Evolutionary conservation across 345 rosid genomes (phyloP).

Genomic region (Jatropha curcas): DNA sequence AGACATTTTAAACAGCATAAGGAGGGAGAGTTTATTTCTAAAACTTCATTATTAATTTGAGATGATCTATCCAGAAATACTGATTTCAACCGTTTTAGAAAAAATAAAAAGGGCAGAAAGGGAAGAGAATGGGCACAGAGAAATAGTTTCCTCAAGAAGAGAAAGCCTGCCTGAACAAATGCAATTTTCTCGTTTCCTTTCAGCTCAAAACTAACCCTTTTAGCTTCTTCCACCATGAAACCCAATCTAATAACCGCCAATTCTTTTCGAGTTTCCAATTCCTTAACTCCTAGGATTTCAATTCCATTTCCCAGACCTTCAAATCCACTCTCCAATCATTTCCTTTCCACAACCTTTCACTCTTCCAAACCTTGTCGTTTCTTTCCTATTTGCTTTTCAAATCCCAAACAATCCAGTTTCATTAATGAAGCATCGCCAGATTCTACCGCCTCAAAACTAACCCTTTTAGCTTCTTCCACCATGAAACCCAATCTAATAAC

Average conservation of each 20-base stretch:
- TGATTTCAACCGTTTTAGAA: too few species aligned
- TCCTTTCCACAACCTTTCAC: slow-evolving; percentile 19
- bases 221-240: slow-evolving; percentile 40
- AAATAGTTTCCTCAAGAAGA: too few species aligned
- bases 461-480: slow-evolving; percentile 2
- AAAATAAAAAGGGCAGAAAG: too few species aligned
- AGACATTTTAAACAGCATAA: too few species aligned
- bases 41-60: too few species aligned
- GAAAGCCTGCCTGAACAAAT: too few species aligned
- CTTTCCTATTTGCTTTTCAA: slow-evolving; percentile 35
- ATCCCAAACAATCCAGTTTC: slow-evolving; percentile 23
- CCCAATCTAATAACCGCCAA: slow-evolving; percentile 28
- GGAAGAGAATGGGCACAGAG: too few species aligned
- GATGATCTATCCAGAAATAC: too few species aligned
- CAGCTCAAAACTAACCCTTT: slow-evolving; percentile 6
- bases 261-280: slow-evolving; percentile 18
- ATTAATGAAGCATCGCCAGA: neutral
- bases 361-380: slow-evolving; percentile 27
- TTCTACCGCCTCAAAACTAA: slow-evolving; percentile 13
- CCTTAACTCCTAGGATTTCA: slow-evolving; percentile 18
- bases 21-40: too few species aligned
- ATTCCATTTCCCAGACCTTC: slow-evolving; percentile 24
- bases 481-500: slow-evolving; percentile 42
- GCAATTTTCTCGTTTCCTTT: neutral
- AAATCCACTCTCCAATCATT: slow-evolving; percentile 16